phyloP scores from a whole-genome alignment of 192 early-diverging fungal species.

The Coemansia pectinata region DNA sequence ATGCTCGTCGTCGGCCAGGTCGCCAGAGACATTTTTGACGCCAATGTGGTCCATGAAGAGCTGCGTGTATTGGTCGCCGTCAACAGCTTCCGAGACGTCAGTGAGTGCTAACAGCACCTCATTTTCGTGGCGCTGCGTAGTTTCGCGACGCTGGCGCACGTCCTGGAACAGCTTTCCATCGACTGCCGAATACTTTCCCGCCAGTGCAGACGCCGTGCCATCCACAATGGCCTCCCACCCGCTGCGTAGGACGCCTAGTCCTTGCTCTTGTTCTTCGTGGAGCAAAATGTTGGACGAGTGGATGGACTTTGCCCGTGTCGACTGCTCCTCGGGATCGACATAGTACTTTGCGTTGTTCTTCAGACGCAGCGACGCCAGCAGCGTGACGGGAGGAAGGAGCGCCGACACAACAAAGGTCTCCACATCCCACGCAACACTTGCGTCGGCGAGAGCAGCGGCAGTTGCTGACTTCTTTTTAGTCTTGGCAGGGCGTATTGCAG shows the following conservation, averaged over 20 bases:
- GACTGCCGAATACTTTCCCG: slow-evolving; percentile 11
- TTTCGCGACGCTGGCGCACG: slow-evolving; percentile 35
- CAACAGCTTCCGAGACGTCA: slow-evolving; percentile 42
- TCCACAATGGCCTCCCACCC: slow-evolving; percentile 55
- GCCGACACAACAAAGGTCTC: slow-evolving; percentile 43
- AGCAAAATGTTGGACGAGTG: slow-evolving; percentile 56
- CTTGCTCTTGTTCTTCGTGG: slow-evolving; percentile 54
- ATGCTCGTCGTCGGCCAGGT: slow-evolving; percentile 6
- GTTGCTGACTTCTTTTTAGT: slow-evolving; percentile 1
- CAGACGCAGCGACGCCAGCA: slow-evolving; percentile 47
- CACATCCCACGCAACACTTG: slow-evolving; percentile 26
- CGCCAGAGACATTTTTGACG: slow-evolving; percentile 8
- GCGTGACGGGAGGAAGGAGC: slow-evolving; percentile 46
- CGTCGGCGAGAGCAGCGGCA: background rate
- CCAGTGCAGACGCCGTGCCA: slow-evolving; percentile 14
- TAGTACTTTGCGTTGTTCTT: slow-evolving; percentile 55
- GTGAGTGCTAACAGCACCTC: slow-evolving; percentile 48
- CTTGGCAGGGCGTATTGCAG: background rate
- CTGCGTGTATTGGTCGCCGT: slow-evolving; percentile 51
- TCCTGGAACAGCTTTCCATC: slow-evolving; percentile 9
- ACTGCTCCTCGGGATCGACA: slow-evolving; percentile 48
- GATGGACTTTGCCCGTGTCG: slow-evolving; percentile 17
- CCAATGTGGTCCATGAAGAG: slow-evolving; percentile 56
- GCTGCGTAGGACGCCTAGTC: slow-evolving; percentile 52
- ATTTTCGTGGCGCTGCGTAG: slow-evolving; percentile 48